phyloP scores from a whole-genome alignment of 2,329 filamentous ascomycete species.

The Tolypocladium cylindrosporum region DNA sequence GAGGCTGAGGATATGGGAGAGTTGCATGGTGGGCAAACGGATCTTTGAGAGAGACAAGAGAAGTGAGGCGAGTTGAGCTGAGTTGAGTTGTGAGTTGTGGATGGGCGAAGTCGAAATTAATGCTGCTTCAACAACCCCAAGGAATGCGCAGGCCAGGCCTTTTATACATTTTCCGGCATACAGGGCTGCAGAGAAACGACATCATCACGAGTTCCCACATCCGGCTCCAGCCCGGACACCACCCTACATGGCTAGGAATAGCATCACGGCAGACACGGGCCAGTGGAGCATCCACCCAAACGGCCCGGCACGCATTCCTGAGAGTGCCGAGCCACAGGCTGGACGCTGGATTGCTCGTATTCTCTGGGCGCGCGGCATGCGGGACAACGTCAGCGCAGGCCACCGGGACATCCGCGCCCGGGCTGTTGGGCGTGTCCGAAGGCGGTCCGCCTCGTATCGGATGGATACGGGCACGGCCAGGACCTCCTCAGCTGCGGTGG shows the following conservation, averaged over 20 bases:
- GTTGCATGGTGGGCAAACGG: slow-evolving; percentile 28
- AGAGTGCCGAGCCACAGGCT: not conserved
- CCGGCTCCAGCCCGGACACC: not conserved
- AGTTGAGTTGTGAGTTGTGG: not conserved
- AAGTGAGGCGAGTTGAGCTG: not conserved
- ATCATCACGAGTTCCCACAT: not conserved
- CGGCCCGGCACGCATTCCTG: not conserved
- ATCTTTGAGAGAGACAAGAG: not conserved
- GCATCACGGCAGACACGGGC: not conserved
- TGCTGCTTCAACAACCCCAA: not conserved
- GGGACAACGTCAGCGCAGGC: not conserved
- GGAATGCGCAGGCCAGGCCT: not conserved
- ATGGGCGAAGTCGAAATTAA: not conserved
- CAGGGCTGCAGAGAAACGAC: not conserved
- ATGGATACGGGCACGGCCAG: not conserved
- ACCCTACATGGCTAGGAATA: not conserved
- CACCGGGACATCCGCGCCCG: not conserved
- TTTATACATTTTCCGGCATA: not conserved
- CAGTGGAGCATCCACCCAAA: not conserved
- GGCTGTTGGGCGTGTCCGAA: not conserved
- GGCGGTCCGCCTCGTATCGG: not conserved
- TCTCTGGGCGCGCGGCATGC: not conserved
- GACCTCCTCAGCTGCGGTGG: not conserved
- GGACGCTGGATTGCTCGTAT: not conserved
- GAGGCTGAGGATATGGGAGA: slow-evolving; percentile 28